phyloP scores from a whole-genome alignment of 306 rosid genomes.

The Cyclanthera cordifolia region DNA sequence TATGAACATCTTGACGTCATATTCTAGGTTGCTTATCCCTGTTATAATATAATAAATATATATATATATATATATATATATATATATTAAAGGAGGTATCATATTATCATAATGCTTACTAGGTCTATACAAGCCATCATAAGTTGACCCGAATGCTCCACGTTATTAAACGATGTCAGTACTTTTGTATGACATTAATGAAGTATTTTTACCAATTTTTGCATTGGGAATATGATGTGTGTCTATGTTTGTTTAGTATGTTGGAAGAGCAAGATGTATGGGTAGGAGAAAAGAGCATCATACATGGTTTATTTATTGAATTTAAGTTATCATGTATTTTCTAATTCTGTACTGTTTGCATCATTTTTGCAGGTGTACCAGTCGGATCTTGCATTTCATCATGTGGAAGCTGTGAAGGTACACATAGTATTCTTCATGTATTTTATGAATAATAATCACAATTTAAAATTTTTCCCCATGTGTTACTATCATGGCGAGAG shows the following conservation, averaged over 20 bases:
- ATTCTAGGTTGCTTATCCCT: neutral
- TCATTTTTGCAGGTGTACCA: slow-evolving; percentile 42
- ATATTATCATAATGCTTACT: neutral
- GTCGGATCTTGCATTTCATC: slow-evolving; percentile 47
- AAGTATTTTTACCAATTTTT: neutral
- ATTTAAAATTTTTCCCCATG: neutral
- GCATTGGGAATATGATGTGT: neutral
- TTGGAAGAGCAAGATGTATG: neutral
- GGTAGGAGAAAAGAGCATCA: neutral
- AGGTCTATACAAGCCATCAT: neutral
- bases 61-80: neutral
- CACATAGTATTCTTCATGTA: neutral
- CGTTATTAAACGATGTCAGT: neutral
- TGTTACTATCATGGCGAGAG: neutral
- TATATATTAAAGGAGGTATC: too few species aligned
- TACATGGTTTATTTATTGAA: neutral
- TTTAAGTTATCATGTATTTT: neutral
- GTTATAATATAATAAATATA: too few species aligned
- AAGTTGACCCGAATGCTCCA: neutral
- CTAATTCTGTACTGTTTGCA: slow-evolving; percentile 11
- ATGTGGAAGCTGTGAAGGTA: slow-evolving; percentile 50
- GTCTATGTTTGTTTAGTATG: neutral
- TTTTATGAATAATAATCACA: neutral
- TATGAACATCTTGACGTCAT: neutral
- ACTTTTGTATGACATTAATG: too few species aligned